These are phyloP conservation scores for Neoascochyta sp. DNA, from an alignment of 2,329 filamentous ascomycete species.

Conservation along the genomic window DNA sequence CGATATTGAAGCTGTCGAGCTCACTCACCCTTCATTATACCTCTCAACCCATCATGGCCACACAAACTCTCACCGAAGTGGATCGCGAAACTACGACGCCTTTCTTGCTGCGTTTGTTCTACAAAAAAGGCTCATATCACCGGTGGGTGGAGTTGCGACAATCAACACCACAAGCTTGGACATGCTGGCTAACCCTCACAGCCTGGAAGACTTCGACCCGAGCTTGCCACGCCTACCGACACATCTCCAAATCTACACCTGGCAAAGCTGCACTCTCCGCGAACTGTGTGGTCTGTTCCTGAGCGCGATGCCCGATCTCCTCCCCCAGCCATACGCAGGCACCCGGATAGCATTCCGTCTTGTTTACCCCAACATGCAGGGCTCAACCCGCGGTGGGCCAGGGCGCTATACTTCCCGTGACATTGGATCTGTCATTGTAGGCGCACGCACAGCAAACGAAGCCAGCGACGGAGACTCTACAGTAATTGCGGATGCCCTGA, in stretches of 20 bases:
- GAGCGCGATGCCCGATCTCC: slow-evolving; percentile 61
- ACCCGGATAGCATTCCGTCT: slow-evolving; percentile 85
- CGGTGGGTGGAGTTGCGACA: too few relatives aligned
- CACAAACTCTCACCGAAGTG: slow-evolving; percentile 40
- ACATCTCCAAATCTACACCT: slow-evolving; percentile 79
- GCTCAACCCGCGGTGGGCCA: slow-evolving; percentile 42
- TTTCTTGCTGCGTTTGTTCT: slow-evolving; percentile 83
- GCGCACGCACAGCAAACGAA: slow-evolving; percentile 39
- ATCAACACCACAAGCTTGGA: too few relatives aligned
- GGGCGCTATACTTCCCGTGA: slow-evolving; percentile 73
- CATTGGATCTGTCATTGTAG: slow-evolving; percentile 75
- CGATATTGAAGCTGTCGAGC: too few relatives aligned
- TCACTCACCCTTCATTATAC: slow-evolving; percentile 1
- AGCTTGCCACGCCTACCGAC: slow-evolving; percentile 55
- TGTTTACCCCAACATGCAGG: slow-evolving; percentile 71
- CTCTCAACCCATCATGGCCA: slow-evolving; percentile 28
- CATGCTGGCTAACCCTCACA: slow-evolving; percentile 30
- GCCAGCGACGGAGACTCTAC: slow-evolving; percentile 13
- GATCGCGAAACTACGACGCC: slow-evolving; percentile 71
- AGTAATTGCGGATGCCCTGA: slow-evolving; percentile 32
- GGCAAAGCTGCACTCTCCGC: slow-evolving; percentile 73
- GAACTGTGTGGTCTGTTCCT: slow-evolving; percentile 78
- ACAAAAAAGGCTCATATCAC: slow-evolving; percentile 69
- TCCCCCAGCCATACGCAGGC: slow-evolving; percentile 72
- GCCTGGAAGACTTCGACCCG: slow-evolving; percentile 65